phyloP scores from a whole-genome alignment of 208 protist species.

The Phytomonas francai region DNA sequence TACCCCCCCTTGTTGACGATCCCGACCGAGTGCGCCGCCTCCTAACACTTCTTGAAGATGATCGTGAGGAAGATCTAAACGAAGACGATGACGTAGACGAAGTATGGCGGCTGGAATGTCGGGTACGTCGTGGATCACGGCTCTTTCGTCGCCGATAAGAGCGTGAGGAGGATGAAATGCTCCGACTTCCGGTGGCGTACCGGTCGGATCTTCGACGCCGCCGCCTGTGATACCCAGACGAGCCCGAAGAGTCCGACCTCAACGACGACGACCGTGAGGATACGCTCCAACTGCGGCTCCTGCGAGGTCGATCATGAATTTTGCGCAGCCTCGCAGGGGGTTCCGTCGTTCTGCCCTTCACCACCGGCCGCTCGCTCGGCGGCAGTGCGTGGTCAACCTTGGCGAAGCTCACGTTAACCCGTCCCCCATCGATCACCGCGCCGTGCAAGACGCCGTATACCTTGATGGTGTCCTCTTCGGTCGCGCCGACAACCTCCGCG shows the following conservation, averaged over 20 bases:
- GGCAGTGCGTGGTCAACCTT: constrained; percentile 15
- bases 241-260: not conserved
- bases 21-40: not conserved
- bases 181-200: not conserved
- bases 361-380: not conserved
- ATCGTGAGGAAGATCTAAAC: not conserved
- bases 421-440: constrained; percentile 28
- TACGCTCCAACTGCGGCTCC: not conserved
- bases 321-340: not conserved
- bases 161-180: not conserved
- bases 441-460: constrained; percentile 32
- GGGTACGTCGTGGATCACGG: not conserved
- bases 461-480: constrained; percentile 27
- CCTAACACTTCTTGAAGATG: not conserved
- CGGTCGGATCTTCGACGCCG: not conserved
- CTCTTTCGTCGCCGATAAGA: not conserved
- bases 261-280: not conserved
- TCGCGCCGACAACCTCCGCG: constrained; percentile 26
- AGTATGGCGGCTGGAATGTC: not conserved
- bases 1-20: not conserved
- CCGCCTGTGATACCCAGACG: not conserved
- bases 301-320: not conserved
- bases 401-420: constrained; percentile 29
- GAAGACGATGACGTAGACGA: not conserved
- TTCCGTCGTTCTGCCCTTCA: not conserved